Conservation (phyloP, 345 rosid species). For the Hevea brasiliensis region DNA sequence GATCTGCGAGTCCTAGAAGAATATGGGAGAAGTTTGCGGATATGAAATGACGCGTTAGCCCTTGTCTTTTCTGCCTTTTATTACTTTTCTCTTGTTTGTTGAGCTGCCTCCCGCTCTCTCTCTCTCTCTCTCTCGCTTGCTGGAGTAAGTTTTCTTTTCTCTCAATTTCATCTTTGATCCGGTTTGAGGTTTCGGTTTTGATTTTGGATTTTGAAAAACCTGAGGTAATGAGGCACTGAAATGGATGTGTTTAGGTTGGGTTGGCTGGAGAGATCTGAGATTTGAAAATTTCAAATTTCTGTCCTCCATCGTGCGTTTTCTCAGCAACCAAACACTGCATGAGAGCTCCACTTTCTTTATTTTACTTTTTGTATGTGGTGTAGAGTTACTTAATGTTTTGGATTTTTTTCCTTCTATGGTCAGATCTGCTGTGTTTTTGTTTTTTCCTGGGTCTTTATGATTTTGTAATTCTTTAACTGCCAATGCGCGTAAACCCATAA, state of each 20-base stretch:
- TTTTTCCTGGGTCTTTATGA: background rate
- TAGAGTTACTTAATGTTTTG: background rate
- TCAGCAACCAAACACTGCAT: background rate
- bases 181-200: background rate
- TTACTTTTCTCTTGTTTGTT: background rate
- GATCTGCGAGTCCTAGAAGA: background rate
- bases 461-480: background rate
- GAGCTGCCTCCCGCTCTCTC: background rate
- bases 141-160: background rate
- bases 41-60: constrained; percentile 13
- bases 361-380: background rate
- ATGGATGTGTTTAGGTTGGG: background rate
- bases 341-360: background rate
- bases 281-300: background rate
- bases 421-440: constrained; percentile 14
- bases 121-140: background rate
- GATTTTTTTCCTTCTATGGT: background rate
- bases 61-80: background rate
- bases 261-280: constrained; percentile 12
- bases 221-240: constrained; percentile 5
- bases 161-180: constrained; percentile 1
- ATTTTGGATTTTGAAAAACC: background rate
- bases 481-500: background rate
- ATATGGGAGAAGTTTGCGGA: background rate
- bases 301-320: background rate